Evolutionary conservation across 148 eudicot species (phyloP).

Genomic region (Cornus florida): DNA sequence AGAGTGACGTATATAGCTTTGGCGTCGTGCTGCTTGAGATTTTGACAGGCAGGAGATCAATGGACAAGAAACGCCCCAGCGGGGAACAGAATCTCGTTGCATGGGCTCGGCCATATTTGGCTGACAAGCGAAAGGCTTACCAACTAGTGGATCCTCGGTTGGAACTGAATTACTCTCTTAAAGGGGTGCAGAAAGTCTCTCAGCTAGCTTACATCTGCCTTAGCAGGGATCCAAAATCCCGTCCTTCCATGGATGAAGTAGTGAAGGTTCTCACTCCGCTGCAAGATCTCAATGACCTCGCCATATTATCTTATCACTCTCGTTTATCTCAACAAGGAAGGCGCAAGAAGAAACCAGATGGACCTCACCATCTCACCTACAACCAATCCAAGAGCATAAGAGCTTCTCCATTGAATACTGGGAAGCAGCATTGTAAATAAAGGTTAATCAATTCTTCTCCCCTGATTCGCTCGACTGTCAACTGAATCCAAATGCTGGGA

Average conservation of each 20-base stretch:
- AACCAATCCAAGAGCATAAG: slow-evolving; percentile 51
- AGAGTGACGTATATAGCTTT: slow-evolving; percentile 93
- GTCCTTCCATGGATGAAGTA: slow-evolving; percentile 87
- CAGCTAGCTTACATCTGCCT: slow-evolving; percentile 75
- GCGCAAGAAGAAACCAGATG: slow-evolving; percentile 70
- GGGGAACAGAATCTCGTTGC: slow-evolving; percentile 89
- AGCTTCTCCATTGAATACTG: slow-evolving; percentile 46
- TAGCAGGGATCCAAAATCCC: slow-evolving; percentile 74
- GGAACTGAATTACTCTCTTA: slow-evolving; percentile 83
- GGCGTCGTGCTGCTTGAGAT: slow-evolving; percentile 95
- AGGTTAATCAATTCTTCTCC: slow-evolving; percentile 4
- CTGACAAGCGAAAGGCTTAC: slow-evolving; percentile 69
- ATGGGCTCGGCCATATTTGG: slow-evolving; percentile 85
- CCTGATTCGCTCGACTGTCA: not conserved
- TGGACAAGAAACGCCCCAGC: slow-evolving; percentile 95
- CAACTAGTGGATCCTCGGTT: slow-evolving; percentile 87
- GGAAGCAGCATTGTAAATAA: slow-evolving; percentile 51
- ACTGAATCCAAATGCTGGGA: not conserved
- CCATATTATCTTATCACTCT: slow-evolving; percentile 64
- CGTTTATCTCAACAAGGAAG: slow-evolving; percentile 67
- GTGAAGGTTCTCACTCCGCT: slow-evolving; percentile 69
- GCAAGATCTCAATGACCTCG: slow-evolving; percentile 78
- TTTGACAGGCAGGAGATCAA: slow-evolving; percentile 80
- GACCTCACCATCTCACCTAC: slow-evolving; percentile 36
- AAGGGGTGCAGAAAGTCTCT: slow-evolving; percentile 82